phyloP scores from a whole-genome alignment of 768 basidiomycete species.

The Suillus fuscotomentosus region DNA sequence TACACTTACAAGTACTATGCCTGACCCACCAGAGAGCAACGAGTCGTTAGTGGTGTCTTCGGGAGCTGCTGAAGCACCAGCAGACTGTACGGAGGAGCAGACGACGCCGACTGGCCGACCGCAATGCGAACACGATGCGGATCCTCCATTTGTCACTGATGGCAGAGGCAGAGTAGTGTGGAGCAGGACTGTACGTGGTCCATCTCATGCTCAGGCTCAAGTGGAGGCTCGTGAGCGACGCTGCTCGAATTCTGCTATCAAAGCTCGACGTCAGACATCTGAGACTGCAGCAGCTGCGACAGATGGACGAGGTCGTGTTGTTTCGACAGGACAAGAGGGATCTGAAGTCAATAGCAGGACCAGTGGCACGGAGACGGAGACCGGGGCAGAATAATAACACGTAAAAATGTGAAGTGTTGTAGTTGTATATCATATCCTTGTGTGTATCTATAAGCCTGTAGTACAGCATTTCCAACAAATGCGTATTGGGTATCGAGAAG shows the following conservation, averaged over 20 bases:
- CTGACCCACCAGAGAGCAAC: conserved; percentile 5
- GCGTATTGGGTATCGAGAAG: not conserved
- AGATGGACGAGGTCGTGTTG: conserved; percentile 17
- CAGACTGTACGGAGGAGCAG: not conserved
- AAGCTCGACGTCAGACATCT: conserved; percentile 18
- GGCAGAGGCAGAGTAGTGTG: conserved; percentile 61
- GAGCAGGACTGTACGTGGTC: conserved; percentile 28
- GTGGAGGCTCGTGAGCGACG: conserved; percentile 22
- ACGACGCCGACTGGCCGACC: conserved; percentile 9
- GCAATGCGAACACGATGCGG: conserved; percentile 32
- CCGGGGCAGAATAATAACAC: conserved; percentile 11
- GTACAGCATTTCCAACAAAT: not conserved
- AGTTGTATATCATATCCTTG: not conserved
- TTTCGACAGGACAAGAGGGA: conserved; percentile 20
- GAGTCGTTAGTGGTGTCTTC: not conserved
- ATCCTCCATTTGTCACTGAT: conserved; percentile 62
- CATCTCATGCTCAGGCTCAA: conserved; percentile 15
- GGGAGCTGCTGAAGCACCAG: not conserved
- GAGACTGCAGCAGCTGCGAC: conserved; percentile 9
- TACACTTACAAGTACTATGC: not conserved
- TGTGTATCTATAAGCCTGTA: conserved; percentile 1
- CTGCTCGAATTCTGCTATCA: conserved; percentile 17
- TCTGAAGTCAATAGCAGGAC: conserved; percentile 18
- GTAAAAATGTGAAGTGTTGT: not conserved
- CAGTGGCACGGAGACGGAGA: conserved; percentile 12